Percentiles rank a stretch among this genome's conserved stretches.
phyloP scores from a whole-genome alignment of 805 yeast species.

The Pichia paraexigua region DNA sequence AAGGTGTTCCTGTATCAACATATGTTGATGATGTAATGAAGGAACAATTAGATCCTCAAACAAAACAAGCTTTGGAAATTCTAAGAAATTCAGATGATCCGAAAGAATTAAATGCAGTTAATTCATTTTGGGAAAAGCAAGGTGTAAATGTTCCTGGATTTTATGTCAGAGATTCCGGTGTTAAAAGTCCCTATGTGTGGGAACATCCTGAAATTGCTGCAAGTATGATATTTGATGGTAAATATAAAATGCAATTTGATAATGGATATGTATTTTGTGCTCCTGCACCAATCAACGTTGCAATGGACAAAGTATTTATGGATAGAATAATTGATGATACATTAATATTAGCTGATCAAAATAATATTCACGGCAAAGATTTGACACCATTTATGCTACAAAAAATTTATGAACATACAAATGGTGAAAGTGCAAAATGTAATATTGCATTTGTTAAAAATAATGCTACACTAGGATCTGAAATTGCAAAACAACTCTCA shows the following conservation, averaged over 20 bases:
- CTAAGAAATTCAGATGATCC: neutral
- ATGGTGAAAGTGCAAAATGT: conserved; percentile 61
- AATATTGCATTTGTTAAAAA: conserved; percentile 71
- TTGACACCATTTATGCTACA: conserved; percentile 71
- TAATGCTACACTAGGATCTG: conserved; percentile 62
- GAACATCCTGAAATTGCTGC: conserved; percentile 54
- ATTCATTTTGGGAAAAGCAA: conserved; percentile 6
- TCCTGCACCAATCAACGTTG: conserved; percentile 65
- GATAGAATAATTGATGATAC: conserved; percentile 52
- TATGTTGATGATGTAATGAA: conserved; percentile 20
- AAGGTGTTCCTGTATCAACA: conserved; percentile 82
- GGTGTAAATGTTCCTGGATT: conserved; percentile 61
- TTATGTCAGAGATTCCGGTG: conserved; percentile 69
- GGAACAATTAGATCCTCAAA: conserved; percentile 27
- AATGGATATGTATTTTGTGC: conserved; percentile 76
- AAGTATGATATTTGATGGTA: conserved; percentile 40
- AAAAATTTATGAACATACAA: conserved; percentile 57
- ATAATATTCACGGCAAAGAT: conserved; percentile 59
- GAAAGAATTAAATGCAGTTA: neutral
- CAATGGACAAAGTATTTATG: conserved; percentile 48
- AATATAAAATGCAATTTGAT: conserved; percentile 38
- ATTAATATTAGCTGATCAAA: conserved; percentile 41
- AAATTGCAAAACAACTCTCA: conserved; percentile 51
- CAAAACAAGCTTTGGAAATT: conserved; percentile 29
- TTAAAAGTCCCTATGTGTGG: conserved; percentile 60